These are phyloP conservation scores for Omphalotus guepiniiformis DNA, from an alignment of 768 basidiomycete genomes.

Conservation along the genomic window DNA sequence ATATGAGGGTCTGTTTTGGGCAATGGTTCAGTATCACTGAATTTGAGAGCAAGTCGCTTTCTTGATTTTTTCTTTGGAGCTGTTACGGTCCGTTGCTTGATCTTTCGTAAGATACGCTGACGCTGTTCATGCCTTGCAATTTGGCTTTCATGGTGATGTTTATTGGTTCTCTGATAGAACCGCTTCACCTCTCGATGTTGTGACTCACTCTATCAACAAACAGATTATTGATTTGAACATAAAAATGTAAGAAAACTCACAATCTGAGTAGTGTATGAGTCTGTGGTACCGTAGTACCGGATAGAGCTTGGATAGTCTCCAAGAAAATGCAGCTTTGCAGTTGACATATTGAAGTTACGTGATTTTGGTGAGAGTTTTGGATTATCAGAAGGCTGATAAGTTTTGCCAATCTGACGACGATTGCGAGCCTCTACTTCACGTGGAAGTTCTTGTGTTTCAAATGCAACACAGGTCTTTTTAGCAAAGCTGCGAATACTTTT, in stretches of 20 bases:
- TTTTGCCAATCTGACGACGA: not conserved
- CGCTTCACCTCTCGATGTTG: conserved; percentile 32
- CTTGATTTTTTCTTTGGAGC: too few relatives aligned
- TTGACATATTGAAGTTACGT: conserved; percentile 18
- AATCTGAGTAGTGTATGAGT: conserved; percentile 33
- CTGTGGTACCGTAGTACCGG: conserved; percentile 25
- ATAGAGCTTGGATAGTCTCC: conserved; percentile 28
- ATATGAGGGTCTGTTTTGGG: conserved; percentile 11
- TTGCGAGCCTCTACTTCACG: conserved; percentile 7
- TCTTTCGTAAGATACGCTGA: not conserved
- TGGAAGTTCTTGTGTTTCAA: conserved; percentile 4
- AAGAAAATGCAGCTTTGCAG: conserved; percentile 30
- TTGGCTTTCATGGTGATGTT: conserved; percentile 20
- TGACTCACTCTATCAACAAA: conserved; percentile 28
- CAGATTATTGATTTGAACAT: not conserved
- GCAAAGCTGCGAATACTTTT: conserved; percentile 7
- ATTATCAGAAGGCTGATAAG: too few relatives aligned
- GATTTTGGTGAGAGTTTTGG: too few relatives aligned
- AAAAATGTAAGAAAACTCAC: conserved; percentile 22
- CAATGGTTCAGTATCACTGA: conserved; percentile 7
- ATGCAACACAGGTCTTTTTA: not conserved
- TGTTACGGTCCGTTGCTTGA: not conserved
- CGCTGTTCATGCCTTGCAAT: conserved; percentile 21
- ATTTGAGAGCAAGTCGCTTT: not conserved
- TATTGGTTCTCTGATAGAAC: conserved; percentile 30